phyloP scores from a whole-genome alignment of 2,329 filamentous ascomycete species.

The Calonectria pseudoturangicola region DNA sequence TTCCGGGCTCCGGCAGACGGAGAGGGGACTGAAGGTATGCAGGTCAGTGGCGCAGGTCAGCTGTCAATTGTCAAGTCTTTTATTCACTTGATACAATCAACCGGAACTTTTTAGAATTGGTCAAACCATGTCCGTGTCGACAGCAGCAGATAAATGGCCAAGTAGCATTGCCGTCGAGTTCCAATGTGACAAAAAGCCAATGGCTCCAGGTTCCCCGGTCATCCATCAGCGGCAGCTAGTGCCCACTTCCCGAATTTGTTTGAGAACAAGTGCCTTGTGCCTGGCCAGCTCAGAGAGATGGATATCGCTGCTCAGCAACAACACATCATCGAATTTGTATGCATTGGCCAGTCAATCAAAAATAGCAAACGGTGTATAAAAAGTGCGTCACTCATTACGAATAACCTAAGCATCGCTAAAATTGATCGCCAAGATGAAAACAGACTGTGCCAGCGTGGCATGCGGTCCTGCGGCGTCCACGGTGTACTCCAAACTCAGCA shows the following conservation, averaged over 20 bases:
- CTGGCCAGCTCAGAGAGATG: conserved; percentile 19
- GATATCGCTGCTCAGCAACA: conserved; percentile 15
- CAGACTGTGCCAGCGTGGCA: conserved; percentile 43
- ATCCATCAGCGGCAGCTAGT: conserved; percentile 25
- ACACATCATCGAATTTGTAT: conserved; percentile 39
- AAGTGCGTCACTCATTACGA: conserved; percentile 27
- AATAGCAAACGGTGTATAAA: conserved; percentile 29
- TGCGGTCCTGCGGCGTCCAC: conserved; percentile 25
- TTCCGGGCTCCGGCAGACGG: neutral
- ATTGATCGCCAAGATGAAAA: conserved; percentile 33
- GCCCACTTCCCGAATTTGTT: conserved; percentile 36
- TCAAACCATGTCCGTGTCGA: conserved; percentile 28
- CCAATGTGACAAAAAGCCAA: neutral
- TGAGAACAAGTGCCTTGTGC: conserved; percentile 15
- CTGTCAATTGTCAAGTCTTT: conserved; percentile 30
- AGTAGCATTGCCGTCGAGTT: conserved; percentile 37
- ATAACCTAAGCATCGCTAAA: conserved; percentile 28
- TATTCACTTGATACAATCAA: conserved; percentile 8
- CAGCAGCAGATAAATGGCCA: conserved; percentile 42
- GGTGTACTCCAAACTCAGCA: conserved; percentile 16
- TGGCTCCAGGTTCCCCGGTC: conserved; percentile 28
- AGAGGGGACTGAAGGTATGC: conserved; percentile 11
- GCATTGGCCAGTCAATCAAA: conserved; percentile 34
- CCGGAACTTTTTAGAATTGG: conserved; percentile 22
- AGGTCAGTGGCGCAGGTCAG: conserved; percentile 30